phyloP scores from a whole-genome alignment of 1,284 basidiomycete species.

The Naganishia sp. region DNA sequence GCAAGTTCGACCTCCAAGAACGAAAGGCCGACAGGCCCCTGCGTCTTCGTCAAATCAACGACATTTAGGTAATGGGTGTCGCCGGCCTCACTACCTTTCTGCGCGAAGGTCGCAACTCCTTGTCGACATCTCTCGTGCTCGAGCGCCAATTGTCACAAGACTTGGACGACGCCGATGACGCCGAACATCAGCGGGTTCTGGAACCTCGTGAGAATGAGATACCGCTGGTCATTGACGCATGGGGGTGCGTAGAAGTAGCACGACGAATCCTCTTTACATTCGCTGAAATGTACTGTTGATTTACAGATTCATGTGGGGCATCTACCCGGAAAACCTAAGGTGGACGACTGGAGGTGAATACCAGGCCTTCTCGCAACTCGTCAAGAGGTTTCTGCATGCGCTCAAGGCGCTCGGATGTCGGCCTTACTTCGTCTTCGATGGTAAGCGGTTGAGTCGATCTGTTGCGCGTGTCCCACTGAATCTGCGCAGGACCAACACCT shows the following conservation, averaged over 20 bases:
- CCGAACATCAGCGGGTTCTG: background rate
- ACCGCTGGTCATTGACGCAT: slow-evolving; percentile 73
- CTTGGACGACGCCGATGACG: background rate
- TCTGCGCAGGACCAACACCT: slow-evolving; percentile 65
- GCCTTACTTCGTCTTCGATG: slow-evolving; percentile 88
- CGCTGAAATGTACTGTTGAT: background rate
- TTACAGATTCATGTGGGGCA: slow-evolving; percentile 72
- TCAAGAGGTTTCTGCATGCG: slow-evolving; percentile 62
- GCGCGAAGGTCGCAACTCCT: slow-evolving; percentile 66
- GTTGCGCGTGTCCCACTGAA: slow-evolving; percentile 1
- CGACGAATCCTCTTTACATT: background rate
- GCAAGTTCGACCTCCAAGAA: too few relatives aligned
- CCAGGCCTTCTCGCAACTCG: slow-evolving; percentile 60
- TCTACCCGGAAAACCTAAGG: slow-evolving; percentile 66
- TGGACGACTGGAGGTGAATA: slow-evolving; percentile 89
- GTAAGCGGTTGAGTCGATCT: slow-evolving; percentile 54
- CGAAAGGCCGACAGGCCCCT: too few relatives aligned
- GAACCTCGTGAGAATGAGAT: slow-evolving; percentile 31
- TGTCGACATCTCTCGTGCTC: slow-evolving; percentile 61
- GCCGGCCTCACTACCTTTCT: slow-evolving; percentile 77
- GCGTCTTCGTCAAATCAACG: too few relatives aligned
- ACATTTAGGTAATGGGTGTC: slow-evolving; percentile 65
- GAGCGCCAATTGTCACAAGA: slow-evolving; percentile 35
- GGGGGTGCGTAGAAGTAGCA: slow-evolving; percentile 68
- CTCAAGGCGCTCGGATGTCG: slow-evolving; percentile 74